Evolutionary conservation across 2,329 filamentous ascomycete genomes (phyloP).

Genomic region (Lecanosticta acicola): DNA sequence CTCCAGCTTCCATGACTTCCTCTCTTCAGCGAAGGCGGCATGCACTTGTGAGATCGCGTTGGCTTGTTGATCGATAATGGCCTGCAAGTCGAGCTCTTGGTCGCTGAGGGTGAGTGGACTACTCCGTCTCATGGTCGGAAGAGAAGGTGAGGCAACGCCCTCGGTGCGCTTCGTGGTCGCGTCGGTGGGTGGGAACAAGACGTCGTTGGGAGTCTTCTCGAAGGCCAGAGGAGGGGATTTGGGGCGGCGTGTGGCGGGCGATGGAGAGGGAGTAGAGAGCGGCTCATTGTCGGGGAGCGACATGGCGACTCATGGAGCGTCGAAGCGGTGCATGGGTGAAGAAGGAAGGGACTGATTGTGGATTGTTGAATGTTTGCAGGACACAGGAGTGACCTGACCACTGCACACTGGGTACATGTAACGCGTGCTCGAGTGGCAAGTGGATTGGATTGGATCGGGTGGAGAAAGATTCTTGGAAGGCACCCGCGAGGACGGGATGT

Average conservation of each 20-base stretch:
- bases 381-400: too few species aligned
- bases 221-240: conserved; percentile 36
- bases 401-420: too few species aligned
- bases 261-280: background rate
- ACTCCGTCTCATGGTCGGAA: conserved; percentile 20
- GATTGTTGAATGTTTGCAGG: background rate
- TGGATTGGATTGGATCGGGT: too few species aligned
- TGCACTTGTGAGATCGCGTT: conserved; percentile 30
- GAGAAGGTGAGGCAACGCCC: conserved; percentile 12
- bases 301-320: background rate
- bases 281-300: background rate
- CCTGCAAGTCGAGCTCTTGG: conserved; percentile 25
- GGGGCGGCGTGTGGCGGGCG: conserved; percentile 11
- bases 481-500: too few species aligned
- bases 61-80: conserved; percentile 32
- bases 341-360: too few species aligned
- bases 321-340: too few species aligned
- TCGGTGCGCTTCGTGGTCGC: conserved; percentile 5
- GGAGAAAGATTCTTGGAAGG: too few species aligned
- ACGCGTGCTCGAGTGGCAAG: too few species aligned
- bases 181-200: conserved; percentile 25
- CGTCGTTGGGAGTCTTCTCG: conserved; percentile 32
- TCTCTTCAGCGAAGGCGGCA: conserved; percentile 32
- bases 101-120: conserved; percentile 17
- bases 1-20: conserved; percentile 32